phyloP scores from a whole-genome alignment of 78 protist genomes.

The Dictyostelium capitatum region DNA sequence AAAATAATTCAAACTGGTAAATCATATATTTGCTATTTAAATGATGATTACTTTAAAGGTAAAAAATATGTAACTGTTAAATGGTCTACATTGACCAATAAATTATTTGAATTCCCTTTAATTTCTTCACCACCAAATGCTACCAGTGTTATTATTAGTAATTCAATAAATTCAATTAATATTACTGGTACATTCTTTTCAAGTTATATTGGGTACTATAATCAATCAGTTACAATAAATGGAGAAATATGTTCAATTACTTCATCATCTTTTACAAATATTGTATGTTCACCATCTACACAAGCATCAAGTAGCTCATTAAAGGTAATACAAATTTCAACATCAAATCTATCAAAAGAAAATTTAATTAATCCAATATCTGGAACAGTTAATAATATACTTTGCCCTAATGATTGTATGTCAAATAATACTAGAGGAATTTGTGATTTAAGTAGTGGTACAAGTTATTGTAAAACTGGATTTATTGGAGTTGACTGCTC shows the following conservation, averaged over 20 bases:
- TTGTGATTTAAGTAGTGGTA: background rate
- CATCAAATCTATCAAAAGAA: too few relatives aligned
- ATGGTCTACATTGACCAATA: too few relatives aligned
- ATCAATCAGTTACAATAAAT: background rate
- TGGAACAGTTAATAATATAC: too few relatives aligned
- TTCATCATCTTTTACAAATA: background rate
- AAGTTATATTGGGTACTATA: background rate
- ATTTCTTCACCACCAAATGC: background rate
- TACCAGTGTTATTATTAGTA: background rate
- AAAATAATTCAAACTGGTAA: too few relatives aligned
- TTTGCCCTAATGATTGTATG: too few relatives aligned
- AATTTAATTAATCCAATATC: too few relatives aligned
- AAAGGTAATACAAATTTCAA: too few relatives aligned
- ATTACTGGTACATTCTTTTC: background rate
- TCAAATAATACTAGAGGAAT: background rate
- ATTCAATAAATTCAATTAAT: background rate
- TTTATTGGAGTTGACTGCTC: background rate
- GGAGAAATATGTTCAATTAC: background rate
- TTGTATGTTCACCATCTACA: background rate
- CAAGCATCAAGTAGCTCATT: background rate
- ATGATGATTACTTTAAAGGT: too few relatives aligned
- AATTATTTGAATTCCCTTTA: too few relatives aligned
- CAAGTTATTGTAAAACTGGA: background rate
- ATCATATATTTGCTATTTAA: too few relatives aligned
- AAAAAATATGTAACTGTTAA: too few relatives aligned